A percentile compares a stretch with the other conserved stretches of the same genome.
Evolutionary conservation across 2,329 filamentous ascomycete species (phyloP).

Genomic region (Xylariaceae sp.): DNA sequence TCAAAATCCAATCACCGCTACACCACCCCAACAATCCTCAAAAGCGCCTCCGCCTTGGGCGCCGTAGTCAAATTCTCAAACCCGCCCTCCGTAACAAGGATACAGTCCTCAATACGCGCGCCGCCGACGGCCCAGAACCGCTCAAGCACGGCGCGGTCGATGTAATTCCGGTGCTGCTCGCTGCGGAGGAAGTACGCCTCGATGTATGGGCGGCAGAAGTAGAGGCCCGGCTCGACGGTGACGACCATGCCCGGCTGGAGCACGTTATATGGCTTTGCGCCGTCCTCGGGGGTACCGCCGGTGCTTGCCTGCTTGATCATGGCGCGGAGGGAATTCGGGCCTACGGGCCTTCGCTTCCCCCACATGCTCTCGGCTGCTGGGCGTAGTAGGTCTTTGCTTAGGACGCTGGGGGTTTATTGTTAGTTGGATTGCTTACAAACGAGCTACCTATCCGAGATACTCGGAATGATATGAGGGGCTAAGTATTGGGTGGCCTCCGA

Average conservation of each 20-base stretch:
- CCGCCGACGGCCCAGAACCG: conserved; percentile 77
- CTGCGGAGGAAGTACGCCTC: conserved; percentile 63
- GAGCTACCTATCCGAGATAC: not conserved
- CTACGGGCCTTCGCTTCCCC: conserved; percentile 32
- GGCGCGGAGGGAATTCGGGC: conserved; percentile 30
- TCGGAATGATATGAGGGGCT: no score
- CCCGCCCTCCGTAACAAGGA: conserved; percentile 73
- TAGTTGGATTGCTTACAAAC: not conserved
- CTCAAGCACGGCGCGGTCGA: conserved; percentile 62
- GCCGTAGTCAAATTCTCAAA: conserved; percentile 79
- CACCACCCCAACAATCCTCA: conserved; percentile 45
- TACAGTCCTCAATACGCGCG: conserved; percentile 87
- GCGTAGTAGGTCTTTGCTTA: conserved; percentile 31
- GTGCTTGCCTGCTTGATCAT: conserved; percentile 30
- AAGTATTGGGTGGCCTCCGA: no score
- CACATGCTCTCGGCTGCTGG: conserved; percentile 32
- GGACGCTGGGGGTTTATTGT: conserved; percentile 24
- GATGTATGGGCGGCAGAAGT: conserved; percentile 71
- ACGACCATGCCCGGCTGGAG: conserved; percentile 63
- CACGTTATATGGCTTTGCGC: not conserved
- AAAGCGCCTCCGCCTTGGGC: conserved; percentile 69
- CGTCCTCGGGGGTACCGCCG: not conserved
- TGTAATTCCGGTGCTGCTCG: conserved; percentile 55
- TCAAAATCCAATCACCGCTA: not conserved
- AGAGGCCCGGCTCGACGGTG: conserved; percentile 75